Base-by-base conservation (phyloP, 2,329 filamentous ascomycete species). In the Alternaria burnsii region DNA sequence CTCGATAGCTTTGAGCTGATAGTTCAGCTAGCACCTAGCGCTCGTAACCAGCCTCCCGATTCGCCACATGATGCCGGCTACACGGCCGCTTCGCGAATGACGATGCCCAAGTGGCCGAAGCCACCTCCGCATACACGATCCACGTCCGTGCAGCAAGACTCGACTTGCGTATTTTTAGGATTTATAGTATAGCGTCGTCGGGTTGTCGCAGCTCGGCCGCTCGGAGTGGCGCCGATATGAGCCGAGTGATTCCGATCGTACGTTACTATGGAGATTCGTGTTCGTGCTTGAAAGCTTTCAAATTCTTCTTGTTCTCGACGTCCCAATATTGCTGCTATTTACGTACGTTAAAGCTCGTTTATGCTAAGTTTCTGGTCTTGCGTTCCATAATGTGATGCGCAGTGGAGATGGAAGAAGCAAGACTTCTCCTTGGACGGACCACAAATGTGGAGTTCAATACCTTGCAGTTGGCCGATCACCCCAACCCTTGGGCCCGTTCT, bases 401-500 rank as follows among this genome's bases (percentile, higher is more conserved):
- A 50, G n/a, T 8, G 14, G 40, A 34, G 8, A 6, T 10, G 16
- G 10, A 50, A 50, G 46, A 38, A 22, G 24, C 30, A 7, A 41
- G 46, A 14, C 9, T 20, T 38, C 3, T 12, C 3, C 9, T 10
- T 48, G 30, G 30, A 24, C 30, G 30, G 46, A 16, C 46, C 46
- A 32, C 18, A 1, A 36, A 8, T 26, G 32, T 18, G 46, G 46
- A 36, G 20, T 34, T 48, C 18, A 36, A 42, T 24, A 18, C 12
- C 20, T 7, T 47, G 24, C 24, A 26, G 24, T 26, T 26, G 5
- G 28, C 10, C 53, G 50, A 63, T 38, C 44, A 26, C 40, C 24
- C n/a, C 55, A 43, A 22, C 16, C 44, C 43, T 67, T 43, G 3
- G 70, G 65, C 9, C 70, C 72, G 40, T 62, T 73, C 18, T 71